phyloP scores from a whole-genome alignment of 768 basidiomycete species.

The Serpula lacrymans region DNA sequence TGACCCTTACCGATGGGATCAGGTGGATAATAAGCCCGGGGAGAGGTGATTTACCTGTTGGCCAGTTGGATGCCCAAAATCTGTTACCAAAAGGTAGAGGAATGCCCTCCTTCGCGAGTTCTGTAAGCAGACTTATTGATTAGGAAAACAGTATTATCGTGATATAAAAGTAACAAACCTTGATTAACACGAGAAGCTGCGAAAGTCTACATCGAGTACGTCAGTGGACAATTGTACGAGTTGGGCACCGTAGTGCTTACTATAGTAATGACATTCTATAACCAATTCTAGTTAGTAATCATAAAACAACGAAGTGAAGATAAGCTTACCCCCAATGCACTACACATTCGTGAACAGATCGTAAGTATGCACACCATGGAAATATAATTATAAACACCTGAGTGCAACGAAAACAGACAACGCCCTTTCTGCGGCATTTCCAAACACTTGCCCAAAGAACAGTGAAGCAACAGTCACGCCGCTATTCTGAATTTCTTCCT shows the following conservation, averaged over 20 bases:
- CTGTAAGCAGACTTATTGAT: slow-evolving; percentile 18
- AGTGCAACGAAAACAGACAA: slow-evolving; percentile 57
- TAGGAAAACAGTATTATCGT: neutral
- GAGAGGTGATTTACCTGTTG: slow-evolving; percentile 52
- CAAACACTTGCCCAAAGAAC: slow-evolving; percentile 61
- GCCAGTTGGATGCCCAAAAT: slow-evolving; percentile 65
- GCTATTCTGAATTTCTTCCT: slow-evolving; percentile 41
- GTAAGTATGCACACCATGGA: neutral
- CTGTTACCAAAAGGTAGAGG: slow-evolving; percentile 56
- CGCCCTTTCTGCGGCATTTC: slow-evolving; percentile 46
- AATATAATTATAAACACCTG: slow-evolving; percentile 31
- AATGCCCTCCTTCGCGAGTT: slow-evolving; percentile 62
- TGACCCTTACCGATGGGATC: slow-evolving; percentile 43
- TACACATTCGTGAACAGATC: slow-evolving; percentile 9
- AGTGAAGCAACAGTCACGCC: slow-evolving; percentile 58
- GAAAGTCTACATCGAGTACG: slow-evolving; percentile 38
- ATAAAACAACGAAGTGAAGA: neutral
- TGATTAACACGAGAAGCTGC: slow-evolving; percentile 51
- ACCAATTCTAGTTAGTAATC: slow-evolving; percentile 1
- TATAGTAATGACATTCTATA: slow-evolving; percentile 29
- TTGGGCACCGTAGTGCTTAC: slow-evolving; percentile 11
- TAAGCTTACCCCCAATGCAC: slow-evolving; percentile 32
- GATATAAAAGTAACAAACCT: slow-evolving; percentile 22
- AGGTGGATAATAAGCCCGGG: slow-evolving; percentile 55
- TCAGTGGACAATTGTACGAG: neutral